Evolutionary conservation across 2,329 filamentous ascomycete species (phyloP).

Genomic region (Trichoderma harzianum): DNA sequence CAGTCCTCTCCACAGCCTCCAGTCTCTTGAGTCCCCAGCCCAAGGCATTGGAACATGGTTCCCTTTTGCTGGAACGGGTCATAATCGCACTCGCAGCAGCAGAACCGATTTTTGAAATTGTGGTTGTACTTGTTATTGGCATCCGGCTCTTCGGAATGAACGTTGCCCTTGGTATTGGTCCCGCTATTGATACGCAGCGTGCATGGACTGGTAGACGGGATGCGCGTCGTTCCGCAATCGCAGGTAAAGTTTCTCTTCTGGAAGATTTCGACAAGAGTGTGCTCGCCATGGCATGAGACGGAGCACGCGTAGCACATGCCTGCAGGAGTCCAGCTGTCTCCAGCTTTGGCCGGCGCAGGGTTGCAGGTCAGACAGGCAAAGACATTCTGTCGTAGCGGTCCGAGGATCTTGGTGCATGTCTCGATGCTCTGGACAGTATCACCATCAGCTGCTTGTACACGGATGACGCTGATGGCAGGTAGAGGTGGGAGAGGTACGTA

Average conservation of each 20-base stretch:
- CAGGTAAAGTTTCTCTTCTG: conserved; percentile 93
- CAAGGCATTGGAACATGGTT: conserved; percentile 97
- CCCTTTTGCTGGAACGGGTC: conserved; percentile 86
- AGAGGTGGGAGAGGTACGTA: conserved; percentile 35
- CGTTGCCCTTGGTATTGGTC: conserved; percentile 72
- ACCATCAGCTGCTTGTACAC: conserved; percentile 22
- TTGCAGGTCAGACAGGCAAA: conserved; percentile 95
- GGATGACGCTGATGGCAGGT: conserved; percentile 18
- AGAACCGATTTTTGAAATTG: conserved; percentile 92
- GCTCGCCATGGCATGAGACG: conserved; percentile 93
- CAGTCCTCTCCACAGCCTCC: conserved; percentile 96
- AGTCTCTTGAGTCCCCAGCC: conserved; percentile 72
- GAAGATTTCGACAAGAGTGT: conserved; percentile 92
- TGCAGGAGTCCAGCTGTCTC: conserved; percentile 56
- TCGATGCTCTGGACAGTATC: conserved; percentile 72
- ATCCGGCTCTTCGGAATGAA: conserved; percentile 71
- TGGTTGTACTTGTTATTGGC: conserved; percentile 86
- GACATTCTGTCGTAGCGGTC: conserved; percentile 79
- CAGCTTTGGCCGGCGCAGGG: conserved; percentile 63
- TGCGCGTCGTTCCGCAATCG: conserved; percentile 86
- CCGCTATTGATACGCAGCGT: conserved; percentile 67
- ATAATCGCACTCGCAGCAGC: conserved; percentile 83
- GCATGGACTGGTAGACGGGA: conserved; percentile 69
- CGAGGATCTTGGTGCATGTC: conserved; percentile 85
- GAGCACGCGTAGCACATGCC: conserved; percentile 97